Percentiles rank a stretch among this genome's conserved stretches.
Conservation (phyloP, 352 stramenopile species). For the Phytophthora podocarpi region DNA sequence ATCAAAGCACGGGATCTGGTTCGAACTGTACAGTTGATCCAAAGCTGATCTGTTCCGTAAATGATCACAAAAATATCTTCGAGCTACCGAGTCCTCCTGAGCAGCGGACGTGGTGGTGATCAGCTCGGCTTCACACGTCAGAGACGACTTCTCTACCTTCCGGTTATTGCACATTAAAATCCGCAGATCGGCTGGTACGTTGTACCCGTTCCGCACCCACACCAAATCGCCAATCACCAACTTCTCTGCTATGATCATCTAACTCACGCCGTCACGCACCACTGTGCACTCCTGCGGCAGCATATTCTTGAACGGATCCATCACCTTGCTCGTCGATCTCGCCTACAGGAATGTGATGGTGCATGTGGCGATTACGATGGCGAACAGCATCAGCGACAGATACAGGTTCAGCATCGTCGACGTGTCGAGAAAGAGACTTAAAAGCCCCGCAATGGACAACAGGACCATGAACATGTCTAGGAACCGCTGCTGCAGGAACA, state of each 20-base stretch:
- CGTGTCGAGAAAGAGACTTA: constrained; percentile 49
- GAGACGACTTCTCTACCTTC: constrained; percentile 71
- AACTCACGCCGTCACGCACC: constrained; percentile 48
- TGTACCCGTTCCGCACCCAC: constrained; percentile 55
- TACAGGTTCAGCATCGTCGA: constrained; percentile 48
- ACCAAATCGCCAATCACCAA: constrained; percentile 60
- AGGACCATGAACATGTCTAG: constrained; percentile 56
- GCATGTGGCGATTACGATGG: constrained; percentile 45
- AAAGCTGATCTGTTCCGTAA: no score
- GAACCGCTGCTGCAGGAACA: constrained; percentile 57
- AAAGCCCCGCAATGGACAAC: constrained; percentile 33
- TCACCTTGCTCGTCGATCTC: constrained; percentile 46
- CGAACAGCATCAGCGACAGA: constrained; percentile 45
- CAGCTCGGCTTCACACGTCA: constrained; percentile 62
- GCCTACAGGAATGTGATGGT: constrained; percentile 48
- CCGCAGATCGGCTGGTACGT: constrained; percentile 57
- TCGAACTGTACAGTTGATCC: no score
- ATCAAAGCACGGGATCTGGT: no score
- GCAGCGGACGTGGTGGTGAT: constrained; percentile 35
- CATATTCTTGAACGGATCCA: constrained; percentile 63
- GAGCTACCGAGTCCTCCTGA: constrained; percentile 27
- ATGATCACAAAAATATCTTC: no score
- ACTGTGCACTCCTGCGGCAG: constrained; percentile 45
- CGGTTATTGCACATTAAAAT: constrained; percentile 53
- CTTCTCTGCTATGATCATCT: constrained; percentile 47